Percentiles rank a stretch among this genome's conserved stretches.
Evolutionary conservation across 345 rosid genomes (phyloP).

Genomic region (Eucalyptus globulus): DNA sequence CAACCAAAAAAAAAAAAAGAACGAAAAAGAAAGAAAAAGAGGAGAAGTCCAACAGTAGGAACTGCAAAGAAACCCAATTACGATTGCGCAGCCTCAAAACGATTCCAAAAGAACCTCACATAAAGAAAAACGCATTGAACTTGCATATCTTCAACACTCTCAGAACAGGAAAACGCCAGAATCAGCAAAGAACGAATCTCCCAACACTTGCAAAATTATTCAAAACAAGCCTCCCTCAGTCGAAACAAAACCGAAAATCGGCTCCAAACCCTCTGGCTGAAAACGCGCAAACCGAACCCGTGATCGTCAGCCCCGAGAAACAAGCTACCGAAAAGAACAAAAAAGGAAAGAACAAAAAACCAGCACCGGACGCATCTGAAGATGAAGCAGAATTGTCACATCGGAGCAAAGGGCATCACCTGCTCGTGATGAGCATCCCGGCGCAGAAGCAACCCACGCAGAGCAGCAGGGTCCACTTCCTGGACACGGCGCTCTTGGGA

Average conservation of each 20-base stretch:
- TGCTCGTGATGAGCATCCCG: constrained; percentile 76
- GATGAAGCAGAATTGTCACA: background rate
- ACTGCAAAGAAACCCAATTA: background rate
- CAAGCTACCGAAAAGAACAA: background rate
- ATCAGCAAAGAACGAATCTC: background rate
- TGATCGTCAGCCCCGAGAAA: background rate
- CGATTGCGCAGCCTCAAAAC: background rate
- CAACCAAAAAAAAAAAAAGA: background rate
- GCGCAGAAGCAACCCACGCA: constrained; percentile 75
- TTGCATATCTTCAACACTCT: background rate
- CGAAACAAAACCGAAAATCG: background rate
- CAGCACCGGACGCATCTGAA: background rate
- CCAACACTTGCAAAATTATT: background rate
- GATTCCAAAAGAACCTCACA: background rate
- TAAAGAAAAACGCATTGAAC: background rate
- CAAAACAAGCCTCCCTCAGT: background rate
- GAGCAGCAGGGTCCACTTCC: constrained; percentile 63
- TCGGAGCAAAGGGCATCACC: constrained; percentile 21
- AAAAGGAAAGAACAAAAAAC: background rate
- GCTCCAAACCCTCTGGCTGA: background rate
- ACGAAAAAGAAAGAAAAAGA: background rate
- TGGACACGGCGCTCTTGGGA: constrained; percentile 40
- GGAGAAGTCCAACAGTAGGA: background rate
- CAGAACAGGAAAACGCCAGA: background rate
- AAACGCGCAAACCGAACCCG: background rate